phyloP scores from a whole-genome alignment of 208 protist genomes.

The Wallacemonas sp. region DNA sequence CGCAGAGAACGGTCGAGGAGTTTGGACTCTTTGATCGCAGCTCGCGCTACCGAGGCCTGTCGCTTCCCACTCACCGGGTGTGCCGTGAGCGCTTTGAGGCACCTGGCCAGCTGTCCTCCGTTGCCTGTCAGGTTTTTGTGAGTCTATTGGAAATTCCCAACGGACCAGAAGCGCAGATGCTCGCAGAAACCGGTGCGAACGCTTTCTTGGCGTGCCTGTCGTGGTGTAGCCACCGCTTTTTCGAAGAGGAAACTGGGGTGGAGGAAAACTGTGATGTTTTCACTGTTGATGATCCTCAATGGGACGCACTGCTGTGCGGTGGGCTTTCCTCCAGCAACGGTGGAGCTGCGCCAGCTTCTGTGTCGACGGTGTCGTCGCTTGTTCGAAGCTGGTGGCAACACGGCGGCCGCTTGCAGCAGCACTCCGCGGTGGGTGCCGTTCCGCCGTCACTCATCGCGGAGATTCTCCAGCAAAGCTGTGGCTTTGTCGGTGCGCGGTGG shows the following conservation, averaged over 20 bases:
- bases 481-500: conserved; percentile 34
- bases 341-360: too few relatives aligned
- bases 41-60: conserved; percentile 55
- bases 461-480: conserved; percentile 36
- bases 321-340: neutral
- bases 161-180: conserved; percentile 10
- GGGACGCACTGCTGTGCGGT: conserved; percentile 46
- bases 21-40: conserved; percentile 64
- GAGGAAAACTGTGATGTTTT: conserved; percentile 52
- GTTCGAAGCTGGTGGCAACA: conserved; percentile 17
- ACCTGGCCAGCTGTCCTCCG: conserved; percentile 16
- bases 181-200: conserved; percentile 29
- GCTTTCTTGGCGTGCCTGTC: conserved; percentile 51
- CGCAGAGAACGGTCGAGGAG: conserved; percentile 56
- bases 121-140: neutral
- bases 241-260: conserved; percentile 63
- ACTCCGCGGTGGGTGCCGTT: conserved; percentile 14
- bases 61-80: conserved; percentile 47
- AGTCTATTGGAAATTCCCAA: neutral
- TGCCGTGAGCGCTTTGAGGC: conserved; percentile 46
- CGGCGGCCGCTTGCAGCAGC: conserved; percentile 15
- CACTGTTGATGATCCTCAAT: conserved; percentile 41
- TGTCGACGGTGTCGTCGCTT: neutral
- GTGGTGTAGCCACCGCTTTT: conserved; percentile 73
- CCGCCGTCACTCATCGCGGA: conserved; percentile 31